Conservation (phyloP, 2,329 filamentous ascomycete species). For the Pseudopyrenochaeta lycopersici region DNA sequence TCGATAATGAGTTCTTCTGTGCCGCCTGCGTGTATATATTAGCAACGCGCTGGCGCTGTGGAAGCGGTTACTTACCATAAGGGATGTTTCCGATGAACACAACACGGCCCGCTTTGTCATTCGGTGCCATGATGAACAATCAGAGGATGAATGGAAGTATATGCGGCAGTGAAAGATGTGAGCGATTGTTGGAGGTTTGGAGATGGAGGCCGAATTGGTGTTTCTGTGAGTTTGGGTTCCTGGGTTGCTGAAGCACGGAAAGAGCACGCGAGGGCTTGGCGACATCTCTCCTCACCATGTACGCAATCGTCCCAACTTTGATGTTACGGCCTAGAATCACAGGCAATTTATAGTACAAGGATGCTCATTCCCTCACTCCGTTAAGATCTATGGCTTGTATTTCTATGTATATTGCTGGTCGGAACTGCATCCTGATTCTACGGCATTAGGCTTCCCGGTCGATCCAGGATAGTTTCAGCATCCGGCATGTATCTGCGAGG, state of each 20-base stretch:
- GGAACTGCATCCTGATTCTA: too few relatives aligned
- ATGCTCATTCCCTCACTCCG: neutral
- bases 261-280: slow-evolving; percentile 16
- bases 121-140: slow-evolving; percentile 41
- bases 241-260: neutral
- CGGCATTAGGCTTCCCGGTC: too few relatives aligned
- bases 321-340: neutral
- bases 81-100: slow-evolving; percentile 88
- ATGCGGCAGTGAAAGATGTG: neutral
- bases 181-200: neutral
- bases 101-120: slow-evolving; percentile 77
- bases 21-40: slow-evolving; percentile 68
- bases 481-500: too few relatives aligned
- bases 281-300: neutral
- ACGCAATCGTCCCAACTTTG: neutral
- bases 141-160: neutral
- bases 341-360: neutral
- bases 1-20: slow-evolving; percentile 96
- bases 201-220: neutral
- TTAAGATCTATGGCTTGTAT: neutral
- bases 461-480: too few relatives aligned
- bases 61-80: slow-evolving; percentile 68
- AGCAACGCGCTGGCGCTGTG: slow-evolving; percentile 13
- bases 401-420: neutral
- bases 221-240: slow-evolving; percentile 7